A percentile compares a stretch with the other conserved stretches of the same genome.
These are phyloP conservation scores for Agrocybe pediades DNA, from an alignment of 768 basidiomycete genomes.

Conservation along the genomic window DNA sequence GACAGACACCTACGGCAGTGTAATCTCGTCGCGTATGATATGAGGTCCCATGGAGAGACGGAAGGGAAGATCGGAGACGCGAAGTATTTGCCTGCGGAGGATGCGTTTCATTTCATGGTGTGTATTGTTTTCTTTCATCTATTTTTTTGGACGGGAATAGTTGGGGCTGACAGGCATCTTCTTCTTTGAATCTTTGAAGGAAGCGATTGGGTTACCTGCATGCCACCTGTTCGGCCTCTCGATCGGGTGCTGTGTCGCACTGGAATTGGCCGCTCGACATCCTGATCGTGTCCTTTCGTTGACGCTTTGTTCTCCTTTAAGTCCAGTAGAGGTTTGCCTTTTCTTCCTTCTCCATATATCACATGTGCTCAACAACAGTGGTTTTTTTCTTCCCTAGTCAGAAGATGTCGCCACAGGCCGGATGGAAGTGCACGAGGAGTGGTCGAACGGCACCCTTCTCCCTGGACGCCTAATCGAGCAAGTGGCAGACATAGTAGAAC, in stretches of 20 bases:
- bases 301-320: conserved; percentile 35
- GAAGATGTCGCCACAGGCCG: conserved; percentile 1
- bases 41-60: conserved; percentile 35
- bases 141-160: not conserved
- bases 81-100: conserved; percentile 29
- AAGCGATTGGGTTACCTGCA: conserved; percentile 32
- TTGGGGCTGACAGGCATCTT: not conserved
- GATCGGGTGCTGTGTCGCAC: conserved; percentile 32
- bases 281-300: conserved; percentile 33
- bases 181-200: conserved; percentile 19
- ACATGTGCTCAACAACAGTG: conserved; percentile 26
- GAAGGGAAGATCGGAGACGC: conserved; percentile 24
- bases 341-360: not conserved
- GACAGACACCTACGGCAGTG: conserved; percentile 36
- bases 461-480: not conserved
- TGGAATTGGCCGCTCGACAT: conserved; percentile 31
- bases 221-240: conserved; percentile 39
- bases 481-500: conserved; percentile 7
- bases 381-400: conserved; percentile 23
- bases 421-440: conserved; percentile 2
- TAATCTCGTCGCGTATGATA: conserved; percentile 38
- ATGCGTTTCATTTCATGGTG: conserved; percentile 34
- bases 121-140: conserved; percentile 2
- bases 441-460: conserved; percentile 8
- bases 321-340: conserved; percentile 30